phyloP scores from a whole-genome alignment of 192 early-diverging fungal genomes.

The Linnemannia elongata region DNA sequence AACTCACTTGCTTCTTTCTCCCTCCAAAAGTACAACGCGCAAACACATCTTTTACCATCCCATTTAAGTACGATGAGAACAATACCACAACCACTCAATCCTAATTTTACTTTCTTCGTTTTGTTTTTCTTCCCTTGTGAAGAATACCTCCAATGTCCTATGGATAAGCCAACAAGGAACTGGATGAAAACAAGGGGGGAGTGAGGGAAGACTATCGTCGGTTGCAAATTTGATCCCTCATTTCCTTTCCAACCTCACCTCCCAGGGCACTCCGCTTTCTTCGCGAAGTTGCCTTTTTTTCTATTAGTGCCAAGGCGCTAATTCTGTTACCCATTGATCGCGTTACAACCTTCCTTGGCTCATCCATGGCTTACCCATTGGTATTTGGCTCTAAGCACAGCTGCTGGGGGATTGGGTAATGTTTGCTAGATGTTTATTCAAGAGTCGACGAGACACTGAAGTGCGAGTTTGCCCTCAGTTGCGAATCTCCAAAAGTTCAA shows the following conservation, averaged over 20 bases:
- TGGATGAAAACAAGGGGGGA: too few species aligned
- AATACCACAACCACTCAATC: too few species aligned
- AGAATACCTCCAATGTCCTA: neutral
- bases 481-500: constrained; percentile 76
- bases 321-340: neutral
- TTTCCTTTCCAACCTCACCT: neutral
- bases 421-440: neutral
- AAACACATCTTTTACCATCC: too few species aligned
- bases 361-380: neutral
- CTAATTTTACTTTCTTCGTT: neutral
- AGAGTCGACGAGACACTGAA: too few species aligned
- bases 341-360: neutral
- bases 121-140: neutral
- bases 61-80: too few species aligned
- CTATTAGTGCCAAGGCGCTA: neutral
- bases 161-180: too few species aligned
- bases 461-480: constrained; percentile 10
- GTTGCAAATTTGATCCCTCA: neutral
- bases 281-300: neutral
- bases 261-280: neutral
- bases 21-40: too few species aligned
- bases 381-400: neutral
- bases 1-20: too few species aligned
- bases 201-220: too few species aligned
- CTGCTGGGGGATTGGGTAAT: neutral